Evolutionary conservation across 2,329 filamentous ascomycete genomes (phyloP).

Genomic region (Trichophyton simii): DNA sequence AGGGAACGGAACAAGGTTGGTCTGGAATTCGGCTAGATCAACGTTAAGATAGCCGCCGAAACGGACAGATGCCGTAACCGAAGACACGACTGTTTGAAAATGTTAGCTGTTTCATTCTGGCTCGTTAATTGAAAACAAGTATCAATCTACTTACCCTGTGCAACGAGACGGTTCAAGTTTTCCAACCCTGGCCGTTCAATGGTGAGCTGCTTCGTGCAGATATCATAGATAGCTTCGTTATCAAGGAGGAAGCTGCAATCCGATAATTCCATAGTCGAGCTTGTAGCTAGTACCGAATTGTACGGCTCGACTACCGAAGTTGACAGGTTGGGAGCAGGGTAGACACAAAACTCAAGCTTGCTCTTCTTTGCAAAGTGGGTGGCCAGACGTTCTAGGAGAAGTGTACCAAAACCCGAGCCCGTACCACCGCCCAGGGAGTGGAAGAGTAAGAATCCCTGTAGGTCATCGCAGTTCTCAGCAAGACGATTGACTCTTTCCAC

Average conservation of each 20-base stretch:
- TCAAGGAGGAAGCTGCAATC: constrained; percentile 58
- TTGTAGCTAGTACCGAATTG: constrained; percentile 45
- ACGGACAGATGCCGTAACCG: constrained; percentile 52
- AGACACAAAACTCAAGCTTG: constrained; percentile 55
- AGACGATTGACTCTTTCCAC: constrained; percentile 96
- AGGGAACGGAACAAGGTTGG: constrained; percentile 55
- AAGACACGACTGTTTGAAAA: constrained; percentile 47
- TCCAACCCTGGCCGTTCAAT: constrained; percentile 53
- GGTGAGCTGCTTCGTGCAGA: constrained; percentile 52
- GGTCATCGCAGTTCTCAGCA: constrained; percentile 93
- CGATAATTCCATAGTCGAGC: constrained; percentile 54
- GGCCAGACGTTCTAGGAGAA: constrained; percentile 51
- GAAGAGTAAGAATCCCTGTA: constrained; percentile 85
- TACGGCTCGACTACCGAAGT: constrained; percentile 58
- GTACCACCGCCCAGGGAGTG: constrained; percentile 58
- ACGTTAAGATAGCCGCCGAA: constrained; percentile 57
- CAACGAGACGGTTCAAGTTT: constrained; percentile 54
- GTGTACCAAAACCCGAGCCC: constrained; percentile 53
- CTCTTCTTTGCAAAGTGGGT: constrained; percentile 56
- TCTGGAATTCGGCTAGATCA: constrained; percentile 58
- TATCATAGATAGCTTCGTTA: constrained; percentile 57
- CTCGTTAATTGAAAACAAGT: neutral
- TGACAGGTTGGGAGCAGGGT: constrained; percentile 51
- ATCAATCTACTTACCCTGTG: constrained; percentile 47
- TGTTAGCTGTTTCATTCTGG: constrained; percentile 24